Base-by-base conservation (phyloP, 108 stramenopile species). In the Cyclotella kingstonii region DNA sequence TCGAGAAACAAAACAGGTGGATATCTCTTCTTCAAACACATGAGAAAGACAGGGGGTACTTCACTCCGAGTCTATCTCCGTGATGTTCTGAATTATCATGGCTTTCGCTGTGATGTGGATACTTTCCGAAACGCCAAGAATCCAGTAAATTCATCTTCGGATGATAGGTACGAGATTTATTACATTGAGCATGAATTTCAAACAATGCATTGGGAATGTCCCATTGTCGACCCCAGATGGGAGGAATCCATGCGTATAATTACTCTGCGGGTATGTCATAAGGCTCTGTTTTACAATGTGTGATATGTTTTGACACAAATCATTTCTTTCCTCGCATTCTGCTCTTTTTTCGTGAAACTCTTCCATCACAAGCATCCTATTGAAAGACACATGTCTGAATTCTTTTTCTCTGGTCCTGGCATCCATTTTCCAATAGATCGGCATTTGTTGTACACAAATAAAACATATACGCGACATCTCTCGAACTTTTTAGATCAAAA, bases 21-120 rank as follows among this genome's bases (percentile, higher is more conserved):
- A 0, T 69, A 69, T 33, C 36, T 69, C 23, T 69, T 60, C 33
- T 69, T 69, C 52, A 59, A 60, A 25, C 68, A 69, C 40, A 69
- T 69, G 22, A 42, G 68, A 26, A 69, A 69, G 36, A 59, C 68
- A 10, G 68, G 68, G 8, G 68, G 68, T 3, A 69, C 68, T n/a
- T 38, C 31, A 9, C 58, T 69, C 1, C 50, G 68, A 29, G 34
- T 31, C 3, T 69, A 69, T 29, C 45, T 69, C 45, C 29, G 26
- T 11, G 43, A 69, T 10, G 68, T 69, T n/a, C 45, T 69, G 5
- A 11, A 33, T 8, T 52, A 68, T 14, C 57, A 59, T 34, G 58
- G 58, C 0, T n/a, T 52, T 1, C 59, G n/a, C 25, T 44, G 38
- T 4, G 45, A 22, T 28, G 17, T 9, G 12, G 35, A 69, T 9